A percentile compares a stretch with the other conserved stretches of the same genome.
Conservation (phyloP, 2,329 filamentous ascomycete genomes). For the Endothia cerciana region DNA sequence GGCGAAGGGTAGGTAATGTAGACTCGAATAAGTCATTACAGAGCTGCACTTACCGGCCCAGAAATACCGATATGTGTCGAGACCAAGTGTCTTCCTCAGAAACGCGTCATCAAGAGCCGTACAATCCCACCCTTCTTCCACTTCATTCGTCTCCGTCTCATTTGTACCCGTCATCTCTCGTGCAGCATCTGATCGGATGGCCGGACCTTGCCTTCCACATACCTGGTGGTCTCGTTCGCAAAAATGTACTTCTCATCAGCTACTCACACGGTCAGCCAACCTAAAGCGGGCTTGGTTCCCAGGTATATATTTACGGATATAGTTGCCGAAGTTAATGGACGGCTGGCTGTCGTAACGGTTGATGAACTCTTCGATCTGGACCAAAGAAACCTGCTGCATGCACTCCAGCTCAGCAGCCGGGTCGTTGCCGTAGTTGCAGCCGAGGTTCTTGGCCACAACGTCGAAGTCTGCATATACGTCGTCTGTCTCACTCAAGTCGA, state of each 20-base stretch:
- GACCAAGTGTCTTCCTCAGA: constrained; percentile 7
- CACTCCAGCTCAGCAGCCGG: constrained; percentile 34
- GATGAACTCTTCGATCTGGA: constrained; percentile 35
- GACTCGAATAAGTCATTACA: too few relatives aligned
- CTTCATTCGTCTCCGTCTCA: background rate
- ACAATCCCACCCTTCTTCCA: background rate
- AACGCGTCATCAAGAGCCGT: background rate
- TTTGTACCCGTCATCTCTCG: constrained; percentile 16
- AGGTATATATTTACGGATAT: too few relatives aligned
- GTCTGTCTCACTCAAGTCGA: too few relatives aligned
- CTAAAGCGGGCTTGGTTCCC: too few relatives aligned
- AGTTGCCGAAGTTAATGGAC: background rate
- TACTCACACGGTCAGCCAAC: too few relatives aligned
- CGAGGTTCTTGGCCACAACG: constrained; percentile 36
- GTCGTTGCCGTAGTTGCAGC: constrained; percentile 34
- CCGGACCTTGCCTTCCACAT: background rate
- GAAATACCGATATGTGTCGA: constrained; percentile 17
- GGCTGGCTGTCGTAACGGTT: constrained; percentile 20
- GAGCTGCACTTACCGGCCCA: constrained; percentile 23
- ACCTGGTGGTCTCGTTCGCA: constrained; percentile 33
- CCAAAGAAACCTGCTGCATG: constrained; percentile 35
- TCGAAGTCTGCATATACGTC: constrained; percentile 35
- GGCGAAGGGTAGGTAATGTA: too few relatives aligned
- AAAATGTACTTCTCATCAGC: constrained; percentile 37
- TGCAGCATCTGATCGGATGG: background rate